Base-by-base conservation (phyloP, 1,284 basidiomycete genomes). In the Fistulinella staudtii region DNA sequence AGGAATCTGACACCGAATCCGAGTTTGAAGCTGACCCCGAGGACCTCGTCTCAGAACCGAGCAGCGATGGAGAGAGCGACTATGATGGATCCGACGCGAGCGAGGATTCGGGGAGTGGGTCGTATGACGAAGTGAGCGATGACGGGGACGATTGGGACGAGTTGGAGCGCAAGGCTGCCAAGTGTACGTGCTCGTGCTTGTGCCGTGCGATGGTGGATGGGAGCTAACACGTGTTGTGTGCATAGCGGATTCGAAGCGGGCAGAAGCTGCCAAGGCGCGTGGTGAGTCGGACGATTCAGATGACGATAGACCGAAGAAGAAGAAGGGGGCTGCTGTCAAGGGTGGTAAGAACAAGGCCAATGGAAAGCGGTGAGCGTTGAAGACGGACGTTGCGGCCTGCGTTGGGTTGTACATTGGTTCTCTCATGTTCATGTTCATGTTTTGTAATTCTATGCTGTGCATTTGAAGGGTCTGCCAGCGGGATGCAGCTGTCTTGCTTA, bases 111-210 rank as follows among this genome's bases (percentile, higher is more conserved):
- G 84, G 74, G 28, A 79, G 77, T 49, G 82, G 66, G 10, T 85
- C 81, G 36, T 85, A 80, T 10, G 83, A 77, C 25, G 89, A n/a
- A n/a, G n/a, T n/a, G n/a, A n/a, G n/a, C n/a, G n/a, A 85, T 49
- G 89, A 90, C 44, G 88, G 91, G 22, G 91, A 94, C 50, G 93
- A 95, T 56, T 97, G 93, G 93, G 93, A 95, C 60, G 93, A 93
- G 61, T 72, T 96, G 21, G 94, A 98, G 68, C 76, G 82, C 37
- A 95, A 95, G 63, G 89, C 92, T 11, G 85, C 87, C 13, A 85
- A 84, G 73, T 85, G 86, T 89, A 29, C 29, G 67, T 43, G 33
- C n/a, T n/a, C n/a, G n/a, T 13, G 14, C 7, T 24, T 25, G 22
- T 11, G 8, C 21, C 4, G n/a, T n/a, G n/a, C 8, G 34, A 25